A percentile compares a stretch with the other conserved stretches of the same genome.
Conservation (phyloP, 768 basidiomycete genomes). For the Thelephora ganbajun region DNA sequence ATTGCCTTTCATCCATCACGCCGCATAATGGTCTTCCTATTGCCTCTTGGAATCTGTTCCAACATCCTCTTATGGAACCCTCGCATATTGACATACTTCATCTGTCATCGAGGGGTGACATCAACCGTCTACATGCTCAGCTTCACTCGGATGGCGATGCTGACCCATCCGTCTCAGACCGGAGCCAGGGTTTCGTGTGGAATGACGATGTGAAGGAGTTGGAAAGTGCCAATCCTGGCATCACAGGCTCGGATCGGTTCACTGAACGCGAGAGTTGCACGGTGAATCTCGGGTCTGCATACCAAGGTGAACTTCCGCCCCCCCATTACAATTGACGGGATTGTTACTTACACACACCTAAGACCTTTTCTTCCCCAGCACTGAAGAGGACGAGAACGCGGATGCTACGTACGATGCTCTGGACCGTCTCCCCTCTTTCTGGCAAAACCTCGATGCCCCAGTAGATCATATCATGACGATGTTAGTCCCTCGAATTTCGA, state of each 20-base stretch:
- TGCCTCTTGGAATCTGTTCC: conserved; percentile 19
- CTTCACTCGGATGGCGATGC: conserved; percentile 8
- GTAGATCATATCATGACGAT: conserved; percentile 45
- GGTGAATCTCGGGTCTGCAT: conserved; percentile 36
- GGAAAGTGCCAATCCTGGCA: conserved; percentile 13
- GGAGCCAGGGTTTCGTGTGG: conserved; percentile 20
- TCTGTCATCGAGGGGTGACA: conserved; percentile 31
- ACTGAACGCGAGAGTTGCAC: conserved; percentile 29
- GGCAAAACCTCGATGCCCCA: conserved; percentile 35
- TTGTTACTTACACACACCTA: not conserved
- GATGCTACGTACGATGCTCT: conserved; percentile 33
- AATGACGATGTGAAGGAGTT: conserved; percentile 26
- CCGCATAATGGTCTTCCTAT: conserved; percentile 15
- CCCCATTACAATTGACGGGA: not conserved
- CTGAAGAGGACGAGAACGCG: conserved; percentile 10
- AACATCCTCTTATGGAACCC: conserved; percentile 13
- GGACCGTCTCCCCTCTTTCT: conserved; percentile 40
- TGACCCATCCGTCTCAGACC: not conserved
- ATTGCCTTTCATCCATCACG: conserved; percentile 22
- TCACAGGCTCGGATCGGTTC: conserved; percentile 29
- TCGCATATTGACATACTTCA: conserved; percentile 26
- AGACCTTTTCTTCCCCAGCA: conserved; percentile 11
- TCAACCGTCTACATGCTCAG: conserved; percentile 29
- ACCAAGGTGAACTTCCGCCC: conserved; percentile 32
- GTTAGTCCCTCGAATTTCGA: conserved; percentile 22